Conservation (phyloP, 306 rosid species). For the Hippophae tibetana region DNA sequence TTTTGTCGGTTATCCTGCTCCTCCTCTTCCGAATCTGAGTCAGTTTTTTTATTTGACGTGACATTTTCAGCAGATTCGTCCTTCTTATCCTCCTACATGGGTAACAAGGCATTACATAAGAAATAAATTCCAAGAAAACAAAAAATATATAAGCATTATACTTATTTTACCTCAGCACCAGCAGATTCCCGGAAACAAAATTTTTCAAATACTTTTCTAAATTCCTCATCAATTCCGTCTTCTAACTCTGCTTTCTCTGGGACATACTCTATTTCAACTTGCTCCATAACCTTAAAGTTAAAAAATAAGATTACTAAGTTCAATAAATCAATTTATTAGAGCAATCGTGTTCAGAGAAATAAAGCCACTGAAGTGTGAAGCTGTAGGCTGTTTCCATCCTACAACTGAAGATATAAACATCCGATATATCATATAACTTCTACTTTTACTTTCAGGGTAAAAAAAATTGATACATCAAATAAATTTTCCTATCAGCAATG, state of each 20-base stretch:
- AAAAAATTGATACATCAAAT: too few species aligned
- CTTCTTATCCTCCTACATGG: constrained; percentile 55
- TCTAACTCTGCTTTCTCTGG: constrained; percentile 71
- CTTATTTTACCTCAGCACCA: constrained; percentile 43
- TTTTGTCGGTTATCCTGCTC: constrained; percentile 65
- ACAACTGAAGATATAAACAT: too few species aligned
- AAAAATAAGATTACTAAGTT: constrained; percentile 3
- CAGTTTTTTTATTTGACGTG: constrained; percentile 44
- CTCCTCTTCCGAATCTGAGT: constrained; percentile 92
- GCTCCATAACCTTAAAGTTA: constrained; percentile 46
- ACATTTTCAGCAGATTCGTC: constrained; percentile 59
- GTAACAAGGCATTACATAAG: constrained; percentile 5
- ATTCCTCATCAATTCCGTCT: constrained; percentile 73
- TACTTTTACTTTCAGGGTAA: too few species aligned
- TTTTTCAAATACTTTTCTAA: constrained; percentile 73
- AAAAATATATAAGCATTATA: too few species aligned
- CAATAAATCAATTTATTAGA: too few species aligned
- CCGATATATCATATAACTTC: too few species aligned
- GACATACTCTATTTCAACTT: constrained; percentile 77
- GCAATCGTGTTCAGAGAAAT: neutral
- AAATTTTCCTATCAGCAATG: too few species aligned
- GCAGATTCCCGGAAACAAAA: constrained; percentile 49
- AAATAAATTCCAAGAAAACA: neutral
- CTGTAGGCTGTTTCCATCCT: too few species aligned
- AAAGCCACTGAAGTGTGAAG: too few species aligned